Evolutionary conservation across 2,329 filamentous ascomycete genomes (phyloP).

Genomic region (Teratosphaeriaceae sp.): DNA sequence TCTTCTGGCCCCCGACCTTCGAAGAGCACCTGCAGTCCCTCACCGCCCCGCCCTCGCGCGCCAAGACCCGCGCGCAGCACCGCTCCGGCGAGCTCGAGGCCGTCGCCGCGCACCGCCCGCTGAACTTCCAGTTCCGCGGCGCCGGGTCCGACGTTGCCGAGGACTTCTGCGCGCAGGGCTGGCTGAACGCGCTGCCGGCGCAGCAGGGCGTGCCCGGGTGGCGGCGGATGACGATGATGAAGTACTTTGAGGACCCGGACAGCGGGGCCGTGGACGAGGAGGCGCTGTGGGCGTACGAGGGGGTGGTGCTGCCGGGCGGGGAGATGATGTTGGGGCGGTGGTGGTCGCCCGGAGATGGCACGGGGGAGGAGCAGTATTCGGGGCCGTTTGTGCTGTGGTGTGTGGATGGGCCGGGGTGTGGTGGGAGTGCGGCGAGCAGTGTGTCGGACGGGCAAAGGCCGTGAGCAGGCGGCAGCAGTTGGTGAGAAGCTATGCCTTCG

Average conservation of each 20-base stretch:
- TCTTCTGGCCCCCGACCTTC: conserved; percentile 33
- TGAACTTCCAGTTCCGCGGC: conserved; percentile 32
- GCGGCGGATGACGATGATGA: conserved; percentile 50
- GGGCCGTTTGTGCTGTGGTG: conserved; percentile 41
- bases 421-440: background rate
- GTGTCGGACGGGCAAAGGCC: too few species aligned
- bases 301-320: conserved; percentile 42
- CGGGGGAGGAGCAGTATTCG: conserved; percentile 26
- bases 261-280: conserved; percentile 22
- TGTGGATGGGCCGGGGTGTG: conserved; percentile 21
- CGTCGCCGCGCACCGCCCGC: conserved; percentile 6
- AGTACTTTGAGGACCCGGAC: conserved; percentile 36
- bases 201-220: conserved; percentile 47
- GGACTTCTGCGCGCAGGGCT: conserved; percentile 35
- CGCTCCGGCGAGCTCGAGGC: conserved; percentile 8
- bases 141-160: conserved; percentile 31
- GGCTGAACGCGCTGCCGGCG: conserved; percentile 43
- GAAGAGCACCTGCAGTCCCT: conserved; percentile 35
- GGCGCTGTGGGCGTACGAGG: conserved; percentile 44
- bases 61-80: conserved; percentile 29
- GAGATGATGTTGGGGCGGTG: conserved; percentile 43
- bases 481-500: background rate
- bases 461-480: too few species aligned
- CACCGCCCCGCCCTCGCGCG: conserved; percentile 14
- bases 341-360: conserved; percentile 34